phyloP scores from a whole-genome alignment of 257 asterid species.

The Penstemon davidsonii region DNA sequence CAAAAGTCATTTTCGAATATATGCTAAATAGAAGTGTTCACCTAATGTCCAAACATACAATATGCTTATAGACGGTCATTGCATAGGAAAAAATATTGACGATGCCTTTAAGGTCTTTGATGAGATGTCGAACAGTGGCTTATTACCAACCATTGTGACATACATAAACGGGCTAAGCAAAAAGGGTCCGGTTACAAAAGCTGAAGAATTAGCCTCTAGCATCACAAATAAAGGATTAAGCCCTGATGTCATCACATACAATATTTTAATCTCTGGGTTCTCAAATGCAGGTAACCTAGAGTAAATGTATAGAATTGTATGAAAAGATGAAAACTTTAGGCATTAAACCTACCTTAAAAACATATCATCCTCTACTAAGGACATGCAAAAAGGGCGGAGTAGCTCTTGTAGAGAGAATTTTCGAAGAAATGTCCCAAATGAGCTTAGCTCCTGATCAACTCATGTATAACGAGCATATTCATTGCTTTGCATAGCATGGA shows the following conservation, averaged over 20 bases:
- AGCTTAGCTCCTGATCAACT: conserved; percentile 59
- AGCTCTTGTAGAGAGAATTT: conserved; percentile 48
- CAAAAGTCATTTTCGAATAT: conserved; percentile 50
- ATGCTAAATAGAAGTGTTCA: conserved; percentile 43
- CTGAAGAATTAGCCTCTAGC: conserved; percentile 57
- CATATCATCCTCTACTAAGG: conserved; percentile 69
- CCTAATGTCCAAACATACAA: conserved; percentile 75
- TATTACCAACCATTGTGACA: conserved; percentile 62
- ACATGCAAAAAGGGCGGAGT: conserved; percentile 41
- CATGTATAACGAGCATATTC: conserved; percentile 62
- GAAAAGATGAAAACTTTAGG: conserved; percentile 63
- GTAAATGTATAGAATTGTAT: conserved; percentile 55
- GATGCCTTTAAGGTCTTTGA: conserved; percentile 48
- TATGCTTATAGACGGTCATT: conserved; percentile 61
- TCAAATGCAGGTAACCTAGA: conserved; percentile 45
- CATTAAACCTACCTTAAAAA: conserved; percentile 58
- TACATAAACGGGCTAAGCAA: conserved; percentile 66
- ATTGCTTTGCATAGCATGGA: conserved; percentile 49
- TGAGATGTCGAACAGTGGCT: conserved; percentile 48
- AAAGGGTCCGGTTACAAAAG: conserved; percentile 56
- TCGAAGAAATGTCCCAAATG: conserved; percentile 52
- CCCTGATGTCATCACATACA: conserved; percentile 74
- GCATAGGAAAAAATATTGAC: conserved; percentile 45
- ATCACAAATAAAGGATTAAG: conserved; percentile 48
- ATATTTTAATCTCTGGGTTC: conserved; percentile 65